Percentiles rank a stretch among this genome's conserved stretches.
phyloP scores from a whole-genome alignment of 2,329 filamentous ascomycete genomes.

The Ascochyta pisi region DNA sequence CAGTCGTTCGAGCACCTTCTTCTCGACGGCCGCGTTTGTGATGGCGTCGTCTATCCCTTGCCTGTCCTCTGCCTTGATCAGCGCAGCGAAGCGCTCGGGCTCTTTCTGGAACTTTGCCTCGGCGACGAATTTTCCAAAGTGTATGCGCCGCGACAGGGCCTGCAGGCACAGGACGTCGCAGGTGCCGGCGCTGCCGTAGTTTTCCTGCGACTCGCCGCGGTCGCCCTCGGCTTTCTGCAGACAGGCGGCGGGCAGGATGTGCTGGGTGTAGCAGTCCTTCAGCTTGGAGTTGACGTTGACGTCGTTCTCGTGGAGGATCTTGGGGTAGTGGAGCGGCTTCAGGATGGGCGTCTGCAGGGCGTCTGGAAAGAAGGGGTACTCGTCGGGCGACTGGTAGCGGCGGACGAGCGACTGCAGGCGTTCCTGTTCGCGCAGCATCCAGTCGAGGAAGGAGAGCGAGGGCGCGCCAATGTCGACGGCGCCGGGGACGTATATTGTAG shows the following conservation, averaged over 20 bases:
- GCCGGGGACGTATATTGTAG: slow-evolving; percentile 81
- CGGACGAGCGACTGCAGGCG: slow-evolving; percentile 89
- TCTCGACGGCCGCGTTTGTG: slow-evolving; percentile 86
- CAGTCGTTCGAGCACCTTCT: slow-evolving; percentile 86
- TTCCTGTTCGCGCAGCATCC: slow-evolving; percentile 90
- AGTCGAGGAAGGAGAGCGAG: slow-evolving; percentile 86
- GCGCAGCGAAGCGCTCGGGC: slow-evolving; percentile 75
- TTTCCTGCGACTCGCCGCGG: slow-evolving; percentile 85
- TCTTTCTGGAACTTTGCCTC: slow-evolving; percentile 93
- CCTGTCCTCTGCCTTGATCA: slow-evolving; percentile 83
- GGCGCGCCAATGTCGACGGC: slow-evolving; percentile 79
- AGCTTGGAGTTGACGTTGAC: slow-evolving; percentile 91
- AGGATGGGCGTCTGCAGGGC: slow-evolving; percentile 81
- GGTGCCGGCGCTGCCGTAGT: slow-evolving; percentile 92
- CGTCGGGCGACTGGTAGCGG: slow-evolving; percentile 94
- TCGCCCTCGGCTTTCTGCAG: slow-evolving; percentile 78
- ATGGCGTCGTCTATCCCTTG: slow-evolving; percentile 87
- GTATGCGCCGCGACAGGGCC: slow-evolving; percentile 86
- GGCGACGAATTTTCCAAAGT: slow-evolving; percentile 98
- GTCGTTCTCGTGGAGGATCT: slow-evolving; percentile 83
- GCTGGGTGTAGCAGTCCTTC: slow-evolving; percentile 81
- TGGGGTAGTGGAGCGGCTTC: slow-evolving; percentile 85
- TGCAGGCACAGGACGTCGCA: slow-evolving; percentile 91
- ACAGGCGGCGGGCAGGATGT: slow-evolving; percentile 85
- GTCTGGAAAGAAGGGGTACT: slow-evolving; percentile 94